phyloP scores from a whole-genome alignment of 495 filamentous ascomycete species.

The Saxophila tyrrhenica region DNA sequence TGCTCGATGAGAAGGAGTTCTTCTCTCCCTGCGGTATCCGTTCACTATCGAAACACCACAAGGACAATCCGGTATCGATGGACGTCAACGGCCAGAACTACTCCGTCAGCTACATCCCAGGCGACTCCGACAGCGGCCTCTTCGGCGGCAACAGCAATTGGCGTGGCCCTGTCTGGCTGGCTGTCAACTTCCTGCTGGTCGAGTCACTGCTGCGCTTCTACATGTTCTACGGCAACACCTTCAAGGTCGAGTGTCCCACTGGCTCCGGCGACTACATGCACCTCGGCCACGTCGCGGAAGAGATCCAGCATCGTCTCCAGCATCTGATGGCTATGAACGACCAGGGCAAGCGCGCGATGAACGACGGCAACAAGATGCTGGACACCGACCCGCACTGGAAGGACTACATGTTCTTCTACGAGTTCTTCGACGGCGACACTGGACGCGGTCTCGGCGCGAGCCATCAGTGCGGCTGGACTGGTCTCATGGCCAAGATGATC shows the following conservation, averaged over 20 bases:
- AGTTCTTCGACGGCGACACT: slow-evolving; percentile 91
- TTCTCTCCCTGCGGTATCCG: slow-evolving; percentile 81
- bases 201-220: slow-evolving; percentile 87
- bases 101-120: slow-evolving; percentile 79
- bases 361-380: slow-evolving; percentile 66
- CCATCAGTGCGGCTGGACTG: slow-evolving; percentile 98
- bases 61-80: slow-evolving; percentile 85
- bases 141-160: slow-evolving; percentile 98
- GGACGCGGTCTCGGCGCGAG: slow-evolving; percentile 84
- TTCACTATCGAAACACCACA: slow-evolving; percentile 86
- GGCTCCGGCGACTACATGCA: slow-evolving; percentile 95
- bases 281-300: slow-evolving; percentile 88
- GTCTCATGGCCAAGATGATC: slow-evolving; percentile 88
- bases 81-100: slow-evolving; percentile 88
- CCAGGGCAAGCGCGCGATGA: slow-evolving; percentile 76
- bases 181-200: slow-evolving; percentile 89
- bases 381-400: slow-evolving; percentile 89
- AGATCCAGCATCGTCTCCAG: slow-evolving; percentile 88
- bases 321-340: slow-evolving; percentile 78
- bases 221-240: slow-evolving; percentile 82
- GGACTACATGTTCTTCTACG: slow-evolving; percentile 89
- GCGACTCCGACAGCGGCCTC: slow-evolving; percentile 84
- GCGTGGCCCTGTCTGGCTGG: slow-evolving; percentile 89
- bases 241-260: slow-evolving; percentile 86
- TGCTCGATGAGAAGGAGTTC: slow-evolving; percentile 93